Conservation (phyloP, 345 rosid species). For the Hibiscus syriacus region DNA sequence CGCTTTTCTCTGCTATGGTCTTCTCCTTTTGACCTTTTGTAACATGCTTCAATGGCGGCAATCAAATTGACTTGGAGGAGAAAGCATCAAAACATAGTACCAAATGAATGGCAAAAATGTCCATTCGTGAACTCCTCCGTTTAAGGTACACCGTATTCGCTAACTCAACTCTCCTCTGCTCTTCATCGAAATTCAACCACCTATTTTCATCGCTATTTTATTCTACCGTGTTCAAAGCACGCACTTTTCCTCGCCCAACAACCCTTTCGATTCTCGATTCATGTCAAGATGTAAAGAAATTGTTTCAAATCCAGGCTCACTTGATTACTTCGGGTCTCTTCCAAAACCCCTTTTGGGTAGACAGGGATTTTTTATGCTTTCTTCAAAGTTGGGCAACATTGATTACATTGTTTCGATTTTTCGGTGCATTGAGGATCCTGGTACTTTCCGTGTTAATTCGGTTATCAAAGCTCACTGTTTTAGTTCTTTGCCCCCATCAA, state of each 20-base stretch:
- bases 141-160: conserved; percentile 14
- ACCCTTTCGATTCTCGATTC: conserved; percentile 24
- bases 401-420: conserved; percentile 37
- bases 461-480: conserved; percentile 36
- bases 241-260: conserved; percentile 12
- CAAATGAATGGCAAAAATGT: conserved; percentile 68
- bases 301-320: conserved; percentile 53
- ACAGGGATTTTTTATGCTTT: conserved; percentile 37
- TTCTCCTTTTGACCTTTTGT: background rate
- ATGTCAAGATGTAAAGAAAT: conserved; percentile 22
- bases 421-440: conserved; percentile 32
- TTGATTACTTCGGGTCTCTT: conserved; percentile 48
- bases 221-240: conserved; percentile 12
- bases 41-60: conserved; percentile 21
- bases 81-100: background rate
- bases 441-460: conserved; percentile 31
- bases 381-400: conserved; percentile 36
- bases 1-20: background rate
- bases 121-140: conserved; percentile 36
- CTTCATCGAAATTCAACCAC: conserved; percentile 5
- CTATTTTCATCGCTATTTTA: conserved; percentile 1
- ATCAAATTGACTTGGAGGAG: background rate
- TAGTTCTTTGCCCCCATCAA: conserved; percentile 33
- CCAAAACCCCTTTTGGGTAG: conserved; percentile 35
- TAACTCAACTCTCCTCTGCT: conserved; percentile 9